Evolutionary conservation across 768 basidiomycete genomes (phyloP).

Genomic region (Amanita muscaria): DNA sequence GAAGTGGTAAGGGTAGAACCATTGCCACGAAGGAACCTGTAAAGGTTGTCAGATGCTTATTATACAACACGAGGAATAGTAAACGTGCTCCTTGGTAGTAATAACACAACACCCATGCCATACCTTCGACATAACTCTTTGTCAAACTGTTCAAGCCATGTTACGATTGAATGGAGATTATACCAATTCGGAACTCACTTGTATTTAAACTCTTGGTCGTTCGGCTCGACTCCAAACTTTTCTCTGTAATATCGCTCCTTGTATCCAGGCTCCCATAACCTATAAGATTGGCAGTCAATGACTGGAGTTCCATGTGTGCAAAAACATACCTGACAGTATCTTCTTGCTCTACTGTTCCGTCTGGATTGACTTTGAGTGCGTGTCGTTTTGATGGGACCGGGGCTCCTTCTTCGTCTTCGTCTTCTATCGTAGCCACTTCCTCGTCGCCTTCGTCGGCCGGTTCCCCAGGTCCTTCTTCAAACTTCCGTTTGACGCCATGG

Average conservation of each 20-base stretch:
- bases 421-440: slow-evolving; percentile 38
- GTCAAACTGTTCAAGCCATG: slow-evolving; percentile 46
- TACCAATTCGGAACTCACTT: slow-evolving; percentile 37
- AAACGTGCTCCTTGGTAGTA: slow-evolving; percentile 92
- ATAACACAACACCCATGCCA: slow-evolving; percentile 93
- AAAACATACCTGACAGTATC: slow-evolving; percentile 80
- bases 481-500: slow-evolving; percentile 36
- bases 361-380: slow-evolving; percentile 72
- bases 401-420: slow-evolving; percentile 48
- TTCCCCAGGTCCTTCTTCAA: slow-evolving; percentile 36
- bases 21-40: slow-evolving; percentile 91
- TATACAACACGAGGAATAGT: slow-evolving; percentile 2
- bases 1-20: slow-evolving; percentile 99
- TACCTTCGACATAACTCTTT: slow-evolving; percentile 82
- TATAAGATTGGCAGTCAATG: slow-evolving; percentile 21
- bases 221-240: slow-evolving; percentile 76
- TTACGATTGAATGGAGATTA: neutral
- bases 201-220: slow-evolving; percentile 65
- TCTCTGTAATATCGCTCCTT: slow-evolving; percentile 89
- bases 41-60: slow-evolving; percentile 10
- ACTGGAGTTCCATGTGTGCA: slow-evolving; percentile 3
- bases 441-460: slow-evolving; percentile 33
- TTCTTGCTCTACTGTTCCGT: slow-evolving; percentile 91
- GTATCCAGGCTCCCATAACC: slow-evolving; percentile 95
- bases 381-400: slow-evolving; percentile 30